Percentiles rank a stretch among this genome's conserved stretches.
These are phyloP conservation scores for Rhamnella rubrinervis DNA, from an alignment of 331 rosid species.

Conservation along the genomic window DNA sequence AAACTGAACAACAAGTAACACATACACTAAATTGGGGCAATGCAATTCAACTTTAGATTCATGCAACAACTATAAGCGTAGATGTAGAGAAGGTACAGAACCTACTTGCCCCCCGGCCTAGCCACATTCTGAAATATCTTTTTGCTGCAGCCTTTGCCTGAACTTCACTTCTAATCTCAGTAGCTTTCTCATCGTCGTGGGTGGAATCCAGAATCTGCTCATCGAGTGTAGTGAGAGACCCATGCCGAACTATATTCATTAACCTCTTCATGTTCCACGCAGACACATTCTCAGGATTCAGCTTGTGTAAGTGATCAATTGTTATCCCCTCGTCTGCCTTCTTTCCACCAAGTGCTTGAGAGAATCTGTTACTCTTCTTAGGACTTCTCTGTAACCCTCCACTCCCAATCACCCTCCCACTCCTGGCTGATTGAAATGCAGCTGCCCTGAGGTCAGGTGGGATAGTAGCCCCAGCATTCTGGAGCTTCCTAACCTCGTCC, in stretches of 20 bases:
- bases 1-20: too few relatives aligned
- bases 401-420: constrained; percentile 45
- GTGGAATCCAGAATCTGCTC: constrained; percentile 58
- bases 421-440: constrained; percentile 36
- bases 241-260: constrained; percentile 72
- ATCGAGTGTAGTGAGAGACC: constrained; percentile 74
- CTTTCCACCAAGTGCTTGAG: constrained; percentile 46
- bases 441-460: constrained; percentile 68
- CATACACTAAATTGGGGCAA: background rate
- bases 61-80: background rate
- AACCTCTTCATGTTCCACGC: constrained; percentile 99
- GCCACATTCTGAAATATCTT: constrained; percentile 89
- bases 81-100: constrained; percentile 7
- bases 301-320: constrained; percentile 73
- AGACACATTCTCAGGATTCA: constrained; percentile 76
- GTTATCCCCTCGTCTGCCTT: constrained; percentile 60
- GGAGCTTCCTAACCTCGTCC: constrained; percentile 69
- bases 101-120: constrained; percentile 67
- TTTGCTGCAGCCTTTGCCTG: constrained; percentile 93
- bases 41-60: background rate
- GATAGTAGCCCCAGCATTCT: constrained; percentile 72
- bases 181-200: constrained; percentile 48
- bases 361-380: constrained; percentile 34
- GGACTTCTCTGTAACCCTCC: constrained; percentile 34
- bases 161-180: constrained; percentile 66